phyloP scores from a whole-genome alignment of 345 rosid species.

The Brassica nigra region DNA sequence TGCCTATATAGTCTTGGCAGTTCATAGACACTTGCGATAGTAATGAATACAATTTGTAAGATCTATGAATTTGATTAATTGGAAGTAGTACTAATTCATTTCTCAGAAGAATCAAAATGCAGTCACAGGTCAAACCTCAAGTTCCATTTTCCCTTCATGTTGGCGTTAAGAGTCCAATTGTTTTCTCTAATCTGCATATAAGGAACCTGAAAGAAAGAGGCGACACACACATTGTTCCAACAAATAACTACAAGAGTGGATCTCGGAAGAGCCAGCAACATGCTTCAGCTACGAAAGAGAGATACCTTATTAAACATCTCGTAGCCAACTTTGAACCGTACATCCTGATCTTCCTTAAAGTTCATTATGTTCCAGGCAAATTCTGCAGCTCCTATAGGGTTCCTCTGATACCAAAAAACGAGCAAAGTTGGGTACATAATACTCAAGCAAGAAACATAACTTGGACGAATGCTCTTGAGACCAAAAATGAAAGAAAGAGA shows the following conservation, averaged over 20 bases:
- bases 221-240: slow-evolving; percentile 12
- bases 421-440: neutral
- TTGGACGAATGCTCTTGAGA: neutral
- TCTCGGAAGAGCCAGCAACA: neutral
- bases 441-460: slow-evolving; percentile 11
- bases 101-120: slow-evolving; percentile 26
- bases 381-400: slow-evolving; percentile 79
- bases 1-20: neutral
- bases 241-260: neutral
- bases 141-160: slow-evolving; percentile 82
- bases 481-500: neutral
- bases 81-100: slow-evolving; percentile 19
- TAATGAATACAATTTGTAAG: slow-evolving; percentile 2
- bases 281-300: slow-evolving; percentile 2
- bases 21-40: neutral
- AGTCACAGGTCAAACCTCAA: slow-evolving; percentile 68
- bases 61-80: slow-evolving; percentile 24
- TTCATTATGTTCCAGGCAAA: slow-evolving; percentile 69
- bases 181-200: slow-evolving; percentile 88
- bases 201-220: slow-evolving; percentile 59
- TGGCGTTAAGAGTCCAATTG: slow-evolving; percentile 85
- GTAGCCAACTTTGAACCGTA: slow-evolving; percentile 78
- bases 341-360: slow-evolving; percentile 80
- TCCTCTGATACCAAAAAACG: slow-evolving; percentile 54
- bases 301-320: slow-evolving; percentile 75